Conservation (phyloP, 2,329 filamentous ascomycete genomes). For the Ceratocystis diversiconidia region DNA sequence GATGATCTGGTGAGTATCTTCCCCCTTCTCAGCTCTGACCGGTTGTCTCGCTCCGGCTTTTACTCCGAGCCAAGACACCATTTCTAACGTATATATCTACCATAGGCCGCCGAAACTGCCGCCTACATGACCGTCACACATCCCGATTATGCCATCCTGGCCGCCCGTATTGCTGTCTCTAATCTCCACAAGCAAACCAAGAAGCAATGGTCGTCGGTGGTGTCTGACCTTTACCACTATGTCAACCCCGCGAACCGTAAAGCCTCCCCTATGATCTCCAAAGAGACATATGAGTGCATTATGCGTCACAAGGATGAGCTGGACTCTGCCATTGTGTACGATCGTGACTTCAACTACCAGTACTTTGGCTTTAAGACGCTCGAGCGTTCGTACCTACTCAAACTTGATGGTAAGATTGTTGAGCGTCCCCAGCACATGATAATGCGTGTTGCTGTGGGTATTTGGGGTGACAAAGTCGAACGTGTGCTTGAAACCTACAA, state of each 20-base stretch:
- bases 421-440: slow-evolving; percentile 99
- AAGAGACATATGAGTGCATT: slow-evolving; percentile 78
- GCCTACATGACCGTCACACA: slow-evolving; percentile 99
- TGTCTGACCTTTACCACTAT: slow-evolving; percentile 88
- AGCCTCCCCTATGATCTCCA: slow-evolving; percentile 84
- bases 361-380: slow-evolving; percentile 99
- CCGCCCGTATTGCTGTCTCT: slow-evolving; percentile 94
- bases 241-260: slow-evolving; percentile 84
- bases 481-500: slow-evolving; percentile 95
- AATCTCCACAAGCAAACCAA: slow-evolving; percentile 99
- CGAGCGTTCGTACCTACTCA: slow-evolving; percentile 91
- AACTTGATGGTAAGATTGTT: slow-evolving; percentile 88
- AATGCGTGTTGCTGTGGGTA: slow-evolving; percentile 96
- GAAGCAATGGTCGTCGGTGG: slow-evolving; percentile 96
- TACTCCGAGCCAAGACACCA: background rate
- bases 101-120: slow-evolving; percentile 88
- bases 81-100: slow-evolving; percentile 18
- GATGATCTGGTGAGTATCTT: slow-evolving; percentile 74
- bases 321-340: slow-evolving; percentile 97
- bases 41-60: background rate
- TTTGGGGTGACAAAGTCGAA: slow-evolving; percentile 90
- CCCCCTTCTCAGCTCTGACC: background rate
- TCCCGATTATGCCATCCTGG: slow-evolving; percentile 96
- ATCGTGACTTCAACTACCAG: slow-evolving; percentile 99
- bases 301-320: slow-evolving; percentile 95